Conservation (phyloP, 345 rosid species). For the Populus davidiana region DNA sequence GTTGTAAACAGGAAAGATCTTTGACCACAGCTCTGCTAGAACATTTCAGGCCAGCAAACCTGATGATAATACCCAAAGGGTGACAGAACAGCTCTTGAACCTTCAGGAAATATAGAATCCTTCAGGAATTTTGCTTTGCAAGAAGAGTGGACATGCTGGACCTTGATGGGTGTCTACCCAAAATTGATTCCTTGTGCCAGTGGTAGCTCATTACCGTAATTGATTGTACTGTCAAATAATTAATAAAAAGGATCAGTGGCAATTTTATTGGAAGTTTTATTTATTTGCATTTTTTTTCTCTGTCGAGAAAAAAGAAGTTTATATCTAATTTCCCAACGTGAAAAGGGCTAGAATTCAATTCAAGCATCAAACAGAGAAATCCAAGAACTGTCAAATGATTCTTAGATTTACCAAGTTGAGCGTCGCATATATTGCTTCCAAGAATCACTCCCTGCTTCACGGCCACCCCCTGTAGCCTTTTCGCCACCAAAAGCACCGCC, state of each 20-base stretch:
- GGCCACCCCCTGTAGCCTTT: constrained; percentile 95
- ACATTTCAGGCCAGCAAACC: background rate
- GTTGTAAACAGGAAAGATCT: background rate
- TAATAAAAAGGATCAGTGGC: background rate
- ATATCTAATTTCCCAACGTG: background rate
- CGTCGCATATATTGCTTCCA: constrained; percentile 99
- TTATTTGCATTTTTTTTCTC: background rate
- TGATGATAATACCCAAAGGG: background rate
- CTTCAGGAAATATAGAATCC: background rate
- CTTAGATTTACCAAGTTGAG: constrained; percentile 70
- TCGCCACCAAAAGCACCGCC: constrained; percentile 98
- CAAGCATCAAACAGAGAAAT: background rate
- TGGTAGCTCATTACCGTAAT: constrained; percentile 88
- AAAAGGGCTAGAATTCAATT: background rate
- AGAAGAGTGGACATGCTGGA: constrained; percentile 5
- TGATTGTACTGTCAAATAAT: constrained; percentile 64
- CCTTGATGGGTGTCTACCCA: constrained; percentile 36
- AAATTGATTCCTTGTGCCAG: constrained; percentile 97
- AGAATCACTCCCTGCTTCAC: constrained; percentile 97
- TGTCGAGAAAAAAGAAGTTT: background rate
- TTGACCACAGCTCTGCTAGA: background rate
- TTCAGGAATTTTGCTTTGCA: background rate
- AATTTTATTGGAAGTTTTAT: background rate
- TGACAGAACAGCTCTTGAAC: constrained; percentile 1
- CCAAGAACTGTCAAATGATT: background rate